A percentile compares a stretch with the other conserved stretches of the same genome.
phyloP scores from a whole-genome alignment of 257 asterid species.

The Ajuga chamaepitys region DNA sequence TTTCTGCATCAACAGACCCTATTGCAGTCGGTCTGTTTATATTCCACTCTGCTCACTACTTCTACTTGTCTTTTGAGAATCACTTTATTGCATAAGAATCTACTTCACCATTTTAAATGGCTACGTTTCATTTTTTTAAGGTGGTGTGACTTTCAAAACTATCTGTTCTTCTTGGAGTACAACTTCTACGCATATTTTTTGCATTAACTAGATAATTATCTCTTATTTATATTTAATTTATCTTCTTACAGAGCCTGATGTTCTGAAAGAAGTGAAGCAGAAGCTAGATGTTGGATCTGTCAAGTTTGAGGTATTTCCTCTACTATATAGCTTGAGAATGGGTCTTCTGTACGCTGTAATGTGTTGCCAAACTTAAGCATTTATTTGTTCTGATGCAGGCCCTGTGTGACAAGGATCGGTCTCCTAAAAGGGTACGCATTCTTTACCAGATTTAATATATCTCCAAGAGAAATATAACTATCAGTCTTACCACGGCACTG shows the following conservation, averaged over 20 bases:
- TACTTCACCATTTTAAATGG: too few relatives aligned
- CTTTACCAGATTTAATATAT: background rate
- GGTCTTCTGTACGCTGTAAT: too few relatives aligned
- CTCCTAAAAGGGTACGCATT: slow-evolving; percentile 63
- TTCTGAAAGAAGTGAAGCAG: slow-evolving; percentile 87
- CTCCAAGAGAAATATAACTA: background rate
- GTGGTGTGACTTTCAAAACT: too few relatives aligned
- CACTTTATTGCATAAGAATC: background rate
- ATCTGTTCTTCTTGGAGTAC: too few relatives aligned
- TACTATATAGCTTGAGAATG: background rate
- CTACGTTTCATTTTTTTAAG: too few relatives aligned
- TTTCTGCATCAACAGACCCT: slow-evolving; percentile 92
- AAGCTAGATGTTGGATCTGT: slow-evolving; percentile 87
- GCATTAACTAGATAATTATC: too few relatives aligned
- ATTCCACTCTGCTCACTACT: background rate
- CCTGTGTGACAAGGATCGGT: slow-evolving; percentile 79
- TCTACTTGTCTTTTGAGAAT: background rate
- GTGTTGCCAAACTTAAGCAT: slow-evolving; percentile 1
- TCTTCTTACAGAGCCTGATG: slow-evolving; percentile 79
- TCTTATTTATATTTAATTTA: background rate
- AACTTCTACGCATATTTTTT: too few relatives aligned
- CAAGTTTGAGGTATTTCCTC: slow-evolving; percentile 72
- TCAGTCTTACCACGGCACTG: background rate
- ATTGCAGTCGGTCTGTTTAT: slow-evolving; percentile 61
- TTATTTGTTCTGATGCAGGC: slow-evolving; percentile 40